Evolutionary conservation across 1,284 basidiomycete genomes (phyloP).

Genomic region (Trametes hirsuta): DNA sequence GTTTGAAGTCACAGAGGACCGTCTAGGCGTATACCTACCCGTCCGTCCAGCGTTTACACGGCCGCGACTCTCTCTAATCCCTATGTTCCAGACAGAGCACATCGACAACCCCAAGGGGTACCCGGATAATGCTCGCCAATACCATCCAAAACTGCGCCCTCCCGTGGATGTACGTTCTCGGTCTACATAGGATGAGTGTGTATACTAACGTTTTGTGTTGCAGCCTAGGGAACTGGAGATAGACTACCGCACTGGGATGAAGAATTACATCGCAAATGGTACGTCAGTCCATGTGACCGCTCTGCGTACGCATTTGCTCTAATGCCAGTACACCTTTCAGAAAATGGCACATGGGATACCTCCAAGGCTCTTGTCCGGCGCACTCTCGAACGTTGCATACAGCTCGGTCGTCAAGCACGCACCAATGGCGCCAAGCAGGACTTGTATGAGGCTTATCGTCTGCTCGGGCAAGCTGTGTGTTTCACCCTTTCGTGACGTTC

Average conservation of each 20-base stretch:
- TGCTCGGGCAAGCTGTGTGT: conserved; percentile 71
- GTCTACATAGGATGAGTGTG: too few species aligned
- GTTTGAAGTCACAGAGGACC: conserved; percentile 89
- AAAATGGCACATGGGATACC: conserved; percentile 84
- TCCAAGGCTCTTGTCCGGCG: conserved; percentile 83
- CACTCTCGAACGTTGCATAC: conserved; percentile 75
- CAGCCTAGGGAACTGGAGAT: conserved; percentile 85
- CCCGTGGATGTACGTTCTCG: conserved; percentile 62
- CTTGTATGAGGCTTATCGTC: conserved; percentile 82
- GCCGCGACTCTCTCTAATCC: neutral
- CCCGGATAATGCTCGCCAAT: conserved; percentile 81
- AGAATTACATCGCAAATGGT: conserved; percentile 94
- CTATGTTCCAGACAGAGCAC: conserved; percentile 71
- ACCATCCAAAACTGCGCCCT: conserved; percentile 71
- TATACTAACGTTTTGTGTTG: conserved; percentile 22
- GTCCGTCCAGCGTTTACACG: conserved; percentile 40
- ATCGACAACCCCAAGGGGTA: conserved; percentile 90
- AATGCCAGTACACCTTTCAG: conserved; percentile 38
- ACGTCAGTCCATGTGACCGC: neutral
- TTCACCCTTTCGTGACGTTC: neutral
- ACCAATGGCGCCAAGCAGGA: conserved; percentile 65
- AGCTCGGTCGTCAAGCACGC: conserved; percentile 64
- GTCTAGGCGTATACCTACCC: conserved; percentile 87
- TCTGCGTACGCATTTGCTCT: neutral
- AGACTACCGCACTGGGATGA: conserved; percentile 89